Evolutionary conservation across 345 rosid species (phyloP).

Genomic region (Pistacia atlantica): DNA sequence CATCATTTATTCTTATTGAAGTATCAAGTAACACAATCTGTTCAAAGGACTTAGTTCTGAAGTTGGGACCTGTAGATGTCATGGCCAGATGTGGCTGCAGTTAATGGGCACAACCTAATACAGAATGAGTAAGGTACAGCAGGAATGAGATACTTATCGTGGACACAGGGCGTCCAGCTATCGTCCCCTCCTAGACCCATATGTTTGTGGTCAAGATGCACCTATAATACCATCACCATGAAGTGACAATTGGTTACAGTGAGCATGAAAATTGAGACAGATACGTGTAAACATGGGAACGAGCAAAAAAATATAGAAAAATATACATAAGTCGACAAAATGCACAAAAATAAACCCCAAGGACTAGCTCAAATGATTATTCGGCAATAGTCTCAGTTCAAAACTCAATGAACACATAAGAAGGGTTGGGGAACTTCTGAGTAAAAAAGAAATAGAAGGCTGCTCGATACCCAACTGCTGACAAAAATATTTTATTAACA

Average conservation of each 20-base stretch:
- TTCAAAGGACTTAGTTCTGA: slow-evolving; percentile 27
- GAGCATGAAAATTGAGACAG: neutral
- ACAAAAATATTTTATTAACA: neutral
- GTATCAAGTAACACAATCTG: slow-evolving; percentile 2
- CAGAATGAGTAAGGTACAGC: slow-evolving; percentile 70
- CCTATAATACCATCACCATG: slow-evolving; percentile 39
- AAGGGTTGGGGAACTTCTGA: no score
- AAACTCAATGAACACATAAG: no score
- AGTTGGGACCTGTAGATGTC: slow-evolving; percentile 63
- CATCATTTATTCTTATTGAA: neutral
- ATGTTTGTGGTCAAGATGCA: slow-evolving; percentile 97
- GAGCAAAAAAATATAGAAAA: neutral
- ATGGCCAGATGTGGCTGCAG: slow-evolving; percentile 47
- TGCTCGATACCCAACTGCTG: neutral
- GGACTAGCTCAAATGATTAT: no score
- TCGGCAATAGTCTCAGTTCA: no score
- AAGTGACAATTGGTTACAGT: neutral
- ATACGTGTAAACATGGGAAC: neutral
- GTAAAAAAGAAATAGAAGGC: neutral
- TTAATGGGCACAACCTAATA: slow-evolving; percentile 66
- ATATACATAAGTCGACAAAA: no score
- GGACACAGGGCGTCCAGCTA: slow-evolving; percentile 87
- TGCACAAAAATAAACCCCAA: no score
- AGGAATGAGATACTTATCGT: slow-evolving; percentile 74
- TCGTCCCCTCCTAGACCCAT: slow-evolving; percentile 96